Evolutionary conservation across 2,329 filamentous ascomycete species (phyloP).

Genomic region (Colletotrichum spinosum): DNA sequence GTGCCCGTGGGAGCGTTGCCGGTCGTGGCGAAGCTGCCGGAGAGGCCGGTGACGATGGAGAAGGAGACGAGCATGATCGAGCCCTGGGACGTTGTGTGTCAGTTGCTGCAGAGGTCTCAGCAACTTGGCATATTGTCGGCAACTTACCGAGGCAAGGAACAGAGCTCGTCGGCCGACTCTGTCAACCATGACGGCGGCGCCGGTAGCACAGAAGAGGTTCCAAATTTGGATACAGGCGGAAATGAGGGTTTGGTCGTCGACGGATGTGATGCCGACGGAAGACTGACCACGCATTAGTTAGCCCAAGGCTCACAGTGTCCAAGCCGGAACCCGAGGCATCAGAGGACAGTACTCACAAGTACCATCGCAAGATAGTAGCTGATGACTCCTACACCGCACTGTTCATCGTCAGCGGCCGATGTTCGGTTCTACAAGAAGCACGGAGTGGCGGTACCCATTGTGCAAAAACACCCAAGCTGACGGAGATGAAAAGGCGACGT

Average conservation of each 20-base stretch:
- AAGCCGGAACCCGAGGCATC: neutral
- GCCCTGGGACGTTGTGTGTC: neutral
- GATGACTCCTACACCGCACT: conserved; percentile 67
- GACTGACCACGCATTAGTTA: conserved; percentile 51
- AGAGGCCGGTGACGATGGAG: conserved; percentile 25
- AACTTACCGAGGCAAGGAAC: conserved; percentile 6
- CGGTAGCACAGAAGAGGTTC: conserved; percentile 28
- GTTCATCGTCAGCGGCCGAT: too few relatives aligned
- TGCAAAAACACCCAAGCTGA: conserved; percentile 44
- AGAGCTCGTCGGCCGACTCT: conserved; percentile 8
- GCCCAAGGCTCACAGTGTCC: conserved; percentile 54
- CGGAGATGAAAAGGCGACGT: conserved; percentile 43
- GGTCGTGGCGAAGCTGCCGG: conserved; percentile 36
- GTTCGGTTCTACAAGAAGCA: too few relatives aligned
- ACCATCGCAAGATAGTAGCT: conserved; percentile 41
- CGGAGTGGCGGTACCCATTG: conserved; percentile 39
- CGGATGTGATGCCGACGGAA: conserved; percentile 44
- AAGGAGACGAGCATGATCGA: conserved; percentile 30
- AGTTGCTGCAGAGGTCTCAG: neutral
- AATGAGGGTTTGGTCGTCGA: conserved; percentile 52
- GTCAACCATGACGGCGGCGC: conserved; percentile 20
- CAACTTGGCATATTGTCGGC: too few relatives aligned
- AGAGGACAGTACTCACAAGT: neutral
- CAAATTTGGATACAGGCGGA: conserved; percentile 29
- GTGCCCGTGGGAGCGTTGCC: conserved; percentile 40